Conservation (phyloP, 768 basidiomycete genomes). For the Tulasnella sp. region DNA sequence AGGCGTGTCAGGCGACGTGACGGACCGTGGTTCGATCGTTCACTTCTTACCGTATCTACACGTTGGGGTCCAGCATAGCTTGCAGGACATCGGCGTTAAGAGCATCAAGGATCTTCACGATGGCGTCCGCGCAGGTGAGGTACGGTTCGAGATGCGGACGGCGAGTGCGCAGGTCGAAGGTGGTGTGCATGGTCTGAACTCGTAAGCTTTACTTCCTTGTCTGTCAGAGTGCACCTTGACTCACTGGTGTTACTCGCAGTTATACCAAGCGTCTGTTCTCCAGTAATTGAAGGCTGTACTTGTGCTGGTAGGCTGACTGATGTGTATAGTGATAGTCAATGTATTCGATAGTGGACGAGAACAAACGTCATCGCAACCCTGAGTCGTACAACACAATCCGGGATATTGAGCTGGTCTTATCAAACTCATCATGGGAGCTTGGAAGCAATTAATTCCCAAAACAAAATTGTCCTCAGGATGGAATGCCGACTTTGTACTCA, state of each 20-base stretch:
- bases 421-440: too few relatives aligned
- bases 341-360: too few relatives aligned
- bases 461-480: too few relatives aligned
- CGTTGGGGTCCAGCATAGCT: slow-evolving; percentile 78
- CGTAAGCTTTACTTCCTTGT: slow-evolving; percentile 40
- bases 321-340: not conserved
- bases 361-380: not conserved
- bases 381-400: not conserved
- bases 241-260: slow-evolving; percentile 25
- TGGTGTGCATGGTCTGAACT: slow-evolving; percentile 90
- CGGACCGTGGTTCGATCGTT: slow-evolving; percentile 91
- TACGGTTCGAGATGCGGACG: slow-evolving; percentile 87
- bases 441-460: too few relatives aligned
- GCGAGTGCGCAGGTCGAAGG: slow-evolving; percentile 94
- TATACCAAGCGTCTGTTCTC: slow-evolving; percentile 47
- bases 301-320: too few relatives aligned
- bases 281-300: not conserved
- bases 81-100: slow-evolving; percentile 83
- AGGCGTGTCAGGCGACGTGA: slow-evolving; percentile 91
- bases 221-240: not conserved
- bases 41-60: slow-evolving; percentile 83
- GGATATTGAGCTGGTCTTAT: not conserved
- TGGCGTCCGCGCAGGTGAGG: slow-evolving; percentile 51
- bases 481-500: not conserved
- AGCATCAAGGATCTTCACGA: slow-evolving; percentile 54